Percentiles rank a stretch among this genome's conserved stretches.
phyloP scores from a whole-genome alignment of 352 stramenopile genomes.

The Detonula confervacea region DNA sequence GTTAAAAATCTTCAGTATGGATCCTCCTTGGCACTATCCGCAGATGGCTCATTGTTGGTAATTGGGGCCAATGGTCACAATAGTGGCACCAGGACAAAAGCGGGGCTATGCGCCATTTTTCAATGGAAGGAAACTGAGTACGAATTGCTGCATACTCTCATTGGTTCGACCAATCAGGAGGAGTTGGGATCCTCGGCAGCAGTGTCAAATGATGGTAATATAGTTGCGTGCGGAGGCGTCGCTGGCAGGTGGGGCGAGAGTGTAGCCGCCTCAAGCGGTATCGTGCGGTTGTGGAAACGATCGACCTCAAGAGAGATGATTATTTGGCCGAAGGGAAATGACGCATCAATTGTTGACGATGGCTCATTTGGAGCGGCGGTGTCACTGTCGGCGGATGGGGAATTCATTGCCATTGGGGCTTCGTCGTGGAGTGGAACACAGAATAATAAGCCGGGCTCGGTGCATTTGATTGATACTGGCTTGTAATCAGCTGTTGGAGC shows the following conservation, averaged over 20 bases:
- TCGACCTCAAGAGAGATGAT: slow-evolving; percentile 13
- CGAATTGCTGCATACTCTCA: slow-evolving; percentile 23
- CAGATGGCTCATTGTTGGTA: slow-evolving; percentile 36
- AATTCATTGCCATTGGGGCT: not conserved
- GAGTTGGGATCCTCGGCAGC: slow-evolving; percentile 31
- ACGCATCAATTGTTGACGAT: not conserved
- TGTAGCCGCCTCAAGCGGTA: slow-evolving; percentile 5
- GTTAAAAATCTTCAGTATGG: slow-evolving; percentile 12
- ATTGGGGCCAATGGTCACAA: slow-evolving; percentile 28
- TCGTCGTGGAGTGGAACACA: slow-evolving; percentile 7
- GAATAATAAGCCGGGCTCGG: not conserved
- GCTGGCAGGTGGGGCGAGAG: not conserved
- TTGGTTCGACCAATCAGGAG: slow-evolving; percentile 18
- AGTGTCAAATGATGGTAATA: slow-evolving; percentile 29
- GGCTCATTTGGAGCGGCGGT: not conserved
- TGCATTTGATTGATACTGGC: slow-evolving; percentile 16
- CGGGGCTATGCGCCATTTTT: slow-evolving; percentile 27
- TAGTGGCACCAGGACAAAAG: not conserved
- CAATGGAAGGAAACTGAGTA: slow-evolving; percentile 7
- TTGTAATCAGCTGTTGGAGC: too few species aligned
- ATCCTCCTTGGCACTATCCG: slow-evolving; percentile 39
- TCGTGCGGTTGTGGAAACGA: slow-evolving; percentile 38
- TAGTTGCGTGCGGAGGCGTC: slow-evolving; percentile 37
- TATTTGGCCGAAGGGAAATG: slow-evolving; percentile 28
- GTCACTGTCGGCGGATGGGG: not conserved